phyloP scores from a whole-genome alignment of 2,329 filamentous ascomycete genomes.

The Fusarium sp. region DNA sequence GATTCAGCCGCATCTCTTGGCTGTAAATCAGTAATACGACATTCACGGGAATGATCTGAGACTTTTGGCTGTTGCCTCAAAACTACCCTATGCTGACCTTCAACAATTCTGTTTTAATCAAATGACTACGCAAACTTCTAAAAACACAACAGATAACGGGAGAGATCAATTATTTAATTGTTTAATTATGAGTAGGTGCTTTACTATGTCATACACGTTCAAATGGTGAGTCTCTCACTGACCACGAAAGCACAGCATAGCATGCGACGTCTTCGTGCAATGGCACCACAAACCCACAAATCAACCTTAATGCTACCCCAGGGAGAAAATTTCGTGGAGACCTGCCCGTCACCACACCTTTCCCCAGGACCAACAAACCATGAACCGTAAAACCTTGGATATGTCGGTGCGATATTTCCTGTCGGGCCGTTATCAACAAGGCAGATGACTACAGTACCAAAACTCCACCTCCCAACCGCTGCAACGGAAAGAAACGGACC shows the following conservation, averaged over 20 bases:
- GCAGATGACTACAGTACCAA: slow-evolving; percentile 24
- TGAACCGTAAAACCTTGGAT: background rate
- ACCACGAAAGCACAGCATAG: background rate
- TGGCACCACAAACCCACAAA: slow-evolving; percentile 20
- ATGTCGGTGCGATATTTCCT: background rate
- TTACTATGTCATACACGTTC: too few relatives aligned
- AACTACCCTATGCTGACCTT: background rate
- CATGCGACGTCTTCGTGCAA: background rate
- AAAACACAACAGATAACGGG: too few relatives aligned
- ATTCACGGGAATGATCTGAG: background rate
- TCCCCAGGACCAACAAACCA: background rate
- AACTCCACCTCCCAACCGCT: slow-evolving; percentile 10
- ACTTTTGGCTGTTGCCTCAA: background rate
- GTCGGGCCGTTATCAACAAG: slow-evolving; percentile 17
- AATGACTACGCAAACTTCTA: background rate
- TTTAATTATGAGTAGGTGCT: too few relatives aligned
- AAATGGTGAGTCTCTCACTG: background rate
- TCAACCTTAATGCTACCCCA: slow-evolving; percentile 30
- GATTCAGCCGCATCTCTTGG: slow-evolving; percentile 36
- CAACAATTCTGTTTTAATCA: background rate
- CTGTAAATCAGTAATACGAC: background rate
- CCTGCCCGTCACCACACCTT: slow-evolving; percentile 2
- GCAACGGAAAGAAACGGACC: slow-evolving; percentile 23
- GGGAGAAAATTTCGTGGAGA: slow-evolving; percentile 8
- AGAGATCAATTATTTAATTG: too few relatives aligned